These are phyloP conservation scores for Gleditsia sinensis DNA, from an alignment of 306 rosid species.

Conservation along the genomic window DNA sequence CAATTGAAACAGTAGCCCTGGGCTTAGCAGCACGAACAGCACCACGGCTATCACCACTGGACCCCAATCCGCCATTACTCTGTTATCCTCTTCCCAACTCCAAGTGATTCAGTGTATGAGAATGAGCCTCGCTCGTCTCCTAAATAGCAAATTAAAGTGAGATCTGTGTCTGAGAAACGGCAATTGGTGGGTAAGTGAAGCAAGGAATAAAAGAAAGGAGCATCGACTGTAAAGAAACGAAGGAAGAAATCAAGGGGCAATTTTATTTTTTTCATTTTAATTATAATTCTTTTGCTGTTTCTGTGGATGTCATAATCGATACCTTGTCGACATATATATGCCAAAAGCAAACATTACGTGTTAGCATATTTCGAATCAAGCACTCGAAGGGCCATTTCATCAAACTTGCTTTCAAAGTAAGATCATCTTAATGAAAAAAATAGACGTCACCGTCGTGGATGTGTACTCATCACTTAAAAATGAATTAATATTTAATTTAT, in stretches of 20 bases:
- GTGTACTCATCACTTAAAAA: too few relatives aligned
- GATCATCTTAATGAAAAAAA: background rate
- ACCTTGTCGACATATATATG: background rate
- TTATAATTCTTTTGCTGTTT: too few relatives aligned
- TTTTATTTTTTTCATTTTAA: too few relatives aligned
- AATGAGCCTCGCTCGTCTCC: background rate
- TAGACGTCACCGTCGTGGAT: too few relatives aligned
- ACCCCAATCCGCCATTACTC: conserved; percentile 72
- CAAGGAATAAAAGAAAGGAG: background rate
- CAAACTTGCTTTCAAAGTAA: background rate
- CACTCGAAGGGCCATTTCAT: background rate
- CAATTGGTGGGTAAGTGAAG: background rate
- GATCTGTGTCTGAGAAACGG: background rate
- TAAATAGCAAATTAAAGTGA: background rate
- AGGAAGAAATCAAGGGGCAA: background rate
- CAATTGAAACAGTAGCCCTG: conserved; percentile 63
- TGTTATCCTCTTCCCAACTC: too few relatives aligned
- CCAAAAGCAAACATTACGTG: background rate
- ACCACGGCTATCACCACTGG: conserved; percentile 78
- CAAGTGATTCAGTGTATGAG: too few relatives aligned
- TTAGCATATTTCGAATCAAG: background rate
- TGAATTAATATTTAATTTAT: too few relatives aligned
- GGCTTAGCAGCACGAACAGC: conserved; percentile 65
- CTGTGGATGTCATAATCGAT: too few relatives aligned
- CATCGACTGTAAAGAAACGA: background rate